A percentile compares a stretch with the other conserved stretches of the same genome.
These are phyloP conservation scores for Phytopythium vexans DNA, from an alignment of 352 stramenopile species.

Conservation along the genomic window DNA sequence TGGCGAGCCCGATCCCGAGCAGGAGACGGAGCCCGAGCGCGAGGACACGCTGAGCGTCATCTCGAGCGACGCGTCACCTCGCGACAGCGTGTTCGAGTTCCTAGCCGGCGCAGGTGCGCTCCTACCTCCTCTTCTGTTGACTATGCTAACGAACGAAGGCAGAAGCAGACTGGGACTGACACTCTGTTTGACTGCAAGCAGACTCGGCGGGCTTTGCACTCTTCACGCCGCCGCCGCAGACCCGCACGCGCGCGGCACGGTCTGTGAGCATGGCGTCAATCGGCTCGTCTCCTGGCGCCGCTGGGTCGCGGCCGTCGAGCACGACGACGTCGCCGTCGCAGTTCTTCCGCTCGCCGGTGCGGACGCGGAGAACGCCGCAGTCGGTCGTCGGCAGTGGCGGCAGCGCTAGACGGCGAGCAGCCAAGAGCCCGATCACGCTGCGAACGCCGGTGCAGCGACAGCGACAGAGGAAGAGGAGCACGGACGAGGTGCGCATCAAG, in stretches of 20 bases:
- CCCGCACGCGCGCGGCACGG: constrained; percentile 9
- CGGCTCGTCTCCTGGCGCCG: constrained; percentile 14
- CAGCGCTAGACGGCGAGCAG: background rate
- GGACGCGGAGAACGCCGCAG: constrained; percentile 7
- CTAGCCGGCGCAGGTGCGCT: constrained; percentile 29
- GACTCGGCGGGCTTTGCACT: constrained; percentile 36
- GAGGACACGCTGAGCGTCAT: constrained; percentile 51
- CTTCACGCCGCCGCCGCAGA: constrained; percentile 47
- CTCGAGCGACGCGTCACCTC: constrained; percentile 37
- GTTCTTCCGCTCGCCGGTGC: constrained; percentile 74
- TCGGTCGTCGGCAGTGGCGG: constrained; percentile 1
- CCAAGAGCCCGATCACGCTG: constrained; percentile 10
- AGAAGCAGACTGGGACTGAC: background rate
- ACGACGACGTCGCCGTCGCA: constrained; percentile 50
- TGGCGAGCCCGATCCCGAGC: background rate
- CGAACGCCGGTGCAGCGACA: constrained; percentile 1
- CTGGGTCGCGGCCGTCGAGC: constrained; percentile 20
- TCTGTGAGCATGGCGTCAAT: constrained; percentile 2
- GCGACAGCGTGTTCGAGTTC: constrained; percentile 57
- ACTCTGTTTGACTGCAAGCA: constrained; percentile 5
- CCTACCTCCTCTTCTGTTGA: background rate
- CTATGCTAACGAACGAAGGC: background rate
- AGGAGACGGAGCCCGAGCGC: constrained; percentile 6
- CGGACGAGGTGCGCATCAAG: constrained; percentile 1
- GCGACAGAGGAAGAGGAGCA: constrained; percentile 7